Evolutionary conservation across 768 basidiomycete species (phyloP).

Genomic region (Suillus occidentalis): DNA sequence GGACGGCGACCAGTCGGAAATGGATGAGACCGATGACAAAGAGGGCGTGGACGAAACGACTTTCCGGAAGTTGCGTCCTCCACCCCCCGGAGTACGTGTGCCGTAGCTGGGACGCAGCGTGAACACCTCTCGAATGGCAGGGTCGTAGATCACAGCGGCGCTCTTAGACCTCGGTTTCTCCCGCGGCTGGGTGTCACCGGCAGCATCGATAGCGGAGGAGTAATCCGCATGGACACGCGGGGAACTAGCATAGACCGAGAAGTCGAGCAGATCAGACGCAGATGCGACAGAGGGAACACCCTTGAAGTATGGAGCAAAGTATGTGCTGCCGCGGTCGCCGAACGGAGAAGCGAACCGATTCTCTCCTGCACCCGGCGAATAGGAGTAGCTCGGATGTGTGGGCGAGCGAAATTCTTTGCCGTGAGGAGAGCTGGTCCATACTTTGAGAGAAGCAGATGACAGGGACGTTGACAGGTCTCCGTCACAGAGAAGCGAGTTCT

Average conservation of each 20-base stretch:
- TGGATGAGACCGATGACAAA: background rate
- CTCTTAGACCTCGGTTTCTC: background rate
- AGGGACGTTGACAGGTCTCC: background rate
- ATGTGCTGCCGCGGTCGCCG: conserved; percentile 4
- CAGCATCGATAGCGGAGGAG: background rate
- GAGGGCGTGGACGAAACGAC: background rate
- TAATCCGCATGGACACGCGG: background rate
- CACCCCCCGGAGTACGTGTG: conserved; percentile 13
- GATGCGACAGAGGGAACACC: conserved; percentile 10
- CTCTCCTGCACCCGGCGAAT: background rate
- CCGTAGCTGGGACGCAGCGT: conserved; percentile 10
- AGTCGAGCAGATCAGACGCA: conserved; percentile 5
- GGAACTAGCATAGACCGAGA: conserved; percentile 1
- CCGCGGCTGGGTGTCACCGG: background rate
- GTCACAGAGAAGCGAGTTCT: background rate
- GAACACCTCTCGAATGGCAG: conserved; percentile 14
- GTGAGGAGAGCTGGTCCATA: conserved; percentile 1
- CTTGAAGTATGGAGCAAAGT: conserved; percentile 2
- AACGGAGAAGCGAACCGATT: conserved; percentile 2
- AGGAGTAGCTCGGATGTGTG: background rate
- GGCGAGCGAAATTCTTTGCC: background rate
- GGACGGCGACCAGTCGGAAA: background rate
- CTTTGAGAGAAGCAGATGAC: conserved; percentile 1
- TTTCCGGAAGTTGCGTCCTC: background rate
- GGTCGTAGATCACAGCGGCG: conserved; percentile 3